These are phyloP conservation scores for Reticulascus tulasneorum DNA, from an alignment of 2,329 filamentous ascomycete species.

Conservation along the genomic window DNA sequence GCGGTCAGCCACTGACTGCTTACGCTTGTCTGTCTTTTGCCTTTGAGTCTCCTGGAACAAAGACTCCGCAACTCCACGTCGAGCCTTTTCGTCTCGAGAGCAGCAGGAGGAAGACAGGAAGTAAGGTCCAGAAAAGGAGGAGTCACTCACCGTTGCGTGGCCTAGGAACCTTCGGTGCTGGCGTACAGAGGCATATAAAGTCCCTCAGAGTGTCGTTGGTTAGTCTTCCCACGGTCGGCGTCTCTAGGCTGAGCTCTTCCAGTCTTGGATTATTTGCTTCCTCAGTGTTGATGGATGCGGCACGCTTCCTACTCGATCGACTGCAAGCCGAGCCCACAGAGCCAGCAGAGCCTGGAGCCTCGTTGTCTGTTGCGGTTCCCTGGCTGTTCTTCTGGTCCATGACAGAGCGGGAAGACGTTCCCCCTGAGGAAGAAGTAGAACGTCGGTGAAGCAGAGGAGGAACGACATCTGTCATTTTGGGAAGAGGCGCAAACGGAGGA, in stretches of 20 bases:
- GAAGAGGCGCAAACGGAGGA: conserved; percentile 12
- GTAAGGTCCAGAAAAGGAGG: conserved; percentile 6
- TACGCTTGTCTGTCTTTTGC: conserved; percentile 5
- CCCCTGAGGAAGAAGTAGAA: conserved; percentile 15
- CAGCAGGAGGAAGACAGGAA: conserved; percentile 4
- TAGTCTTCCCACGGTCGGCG: conserved; percentile 22
- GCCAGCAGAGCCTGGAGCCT: conserved; percentile 7
- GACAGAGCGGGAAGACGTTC: conserved; percentile 11
- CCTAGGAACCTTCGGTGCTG: conserved; percentile 53
- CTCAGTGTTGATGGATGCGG: conserved; percentile 40
- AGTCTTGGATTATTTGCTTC: conserved; percentile 36
- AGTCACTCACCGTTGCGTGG: conserved; percentile 53
- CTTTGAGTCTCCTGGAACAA: conserved; percentile 12
- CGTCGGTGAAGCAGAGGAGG: conserved; percentile 11
- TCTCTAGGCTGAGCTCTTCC: conserved; percentile 29
- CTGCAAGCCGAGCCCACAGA: conserved; percentile 9
- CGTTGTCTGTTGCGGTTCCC: conserved; percentile 6
- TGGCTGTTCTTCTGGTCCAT: conserved; percentile 16
- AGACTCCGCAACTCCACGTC: not conserved
- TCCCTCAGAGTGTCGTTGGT: conserved; percentile 23
- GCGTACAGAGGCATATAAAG: conserved; percentile 52
- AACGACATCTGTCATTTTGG: conserved; percentile 14
- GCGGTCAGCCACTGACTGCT: conserved; percentile 19
- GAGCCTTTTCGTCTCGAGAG: conserved; percentile 5
- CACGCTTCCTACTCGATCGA: conserved; percentile 33